Percentiles rank a stretch among this genome's conserved stretches.
These are phyloP conservation scores for Penicillium glabrum DNA, from an alignment of 2,329 filamentous ascomycete species.

Conservation along the genomic window DNA sequence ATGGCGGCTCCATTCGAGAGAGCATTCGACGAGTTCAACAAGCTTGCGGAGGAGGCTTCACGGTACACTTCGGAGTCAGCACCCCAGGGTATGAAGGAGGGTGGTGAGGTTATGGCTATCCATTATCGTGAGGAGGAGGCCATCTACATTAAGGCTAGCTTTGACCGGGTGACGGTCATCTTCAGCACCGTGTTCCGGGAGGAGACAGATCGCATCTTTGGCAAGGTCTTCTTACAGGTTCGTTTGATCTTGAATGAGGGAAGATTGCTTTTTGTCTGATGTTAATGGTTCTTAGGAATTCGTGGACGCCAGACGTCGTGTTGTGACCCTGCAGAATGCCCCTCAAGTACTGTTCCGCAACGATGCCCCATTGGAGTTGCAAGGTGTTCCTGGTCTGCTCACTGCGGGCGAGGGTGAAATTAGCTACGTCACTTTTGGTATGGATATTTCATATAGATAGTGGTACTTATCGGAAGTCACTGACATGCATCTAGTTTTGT, in stretches of 20 bases:
- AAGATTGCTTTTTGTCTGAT: neutral
- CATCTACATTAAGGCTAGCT: slow-evolving; percentile 96
- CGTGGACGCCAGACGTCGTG: slow-evolving; percentile 85
- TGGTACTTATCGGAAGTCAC: neutral
- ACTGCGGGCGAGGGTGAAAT: slow-evolving; percentile 77
- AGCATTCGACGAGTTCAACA: slow-evolving; percentile 89
- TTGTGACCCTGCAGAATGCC: slow-evolving; percentile 85
- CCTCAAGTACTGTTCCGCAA: slow-evolving; percentile 96
- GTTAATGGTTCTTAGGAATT: slow-evolving; percentile 66
- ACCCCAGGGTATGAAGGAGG: slow-evolving; percentile 84
- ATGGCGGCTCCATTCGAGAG: slow-evolving; percentile 99
- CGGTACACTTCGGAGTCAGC: slow-evolving; percentile 93
- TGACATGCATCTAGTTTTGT: slow-evolving; percentile 65
- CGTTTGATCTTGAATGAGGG: slow-evolving; percentile 3
- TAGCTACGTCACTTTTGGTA: slow-evolving; percentile 98
- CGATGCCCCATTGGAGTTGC: slow-evolving; percentile 87
- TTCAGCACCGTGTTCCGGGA: slow-evolving; percentile 98
- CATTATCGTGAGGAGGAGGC: slow-evolving; percentile 99
- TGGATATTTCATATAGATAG: slow-evolving; percentile 21
- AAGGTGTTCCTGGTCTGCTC: slow-evolving; percentile 79
- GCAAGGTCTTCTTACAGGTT: slow-evolving; percentile 91
- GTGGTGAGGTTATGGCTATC: slow-evolving; percentile 90
- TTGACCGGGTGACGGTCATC: slow-evolving; percentile 97
- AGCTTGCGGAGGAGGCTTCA: slow-evolving; percentile 80
- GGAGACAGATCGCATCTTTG: slow-evolving; percentile 95